These are phyloP conservation scores for Trypanosoma melophagium DNA, from an alignment of 208 protist genomes.

Conservation along the genomic window DNA sequence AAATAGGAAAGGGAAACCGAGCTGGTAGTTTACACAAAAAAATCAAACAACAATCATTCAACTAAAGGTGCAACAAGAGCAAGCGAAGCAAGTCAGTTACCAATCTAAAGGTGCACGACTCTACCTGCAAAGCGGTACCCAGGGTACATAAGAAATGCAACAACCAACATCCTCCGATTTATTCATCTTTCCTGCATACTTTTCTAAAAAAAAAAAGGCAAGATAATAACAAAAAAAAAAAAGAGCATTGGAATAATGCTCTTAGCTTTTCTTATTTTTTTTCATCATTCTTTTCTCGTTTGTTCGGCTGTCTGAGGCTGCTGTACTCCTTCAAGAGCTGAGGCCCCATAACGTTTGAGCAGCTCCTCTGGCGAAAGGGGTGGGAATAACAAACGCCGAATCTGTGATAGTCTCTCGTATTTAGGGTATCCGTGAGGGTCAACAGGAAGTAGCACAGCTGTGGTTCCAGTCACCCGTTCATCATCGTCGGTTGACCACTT, in stretches of 20 bases:
- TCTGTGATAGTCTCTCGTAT: conserved; percentile 56
- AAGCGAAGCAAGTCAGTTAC: too few relatives aligned
- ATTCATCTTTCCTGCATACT: too few relatives aligned
- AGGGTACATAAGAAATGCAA: too few relatives aligned
- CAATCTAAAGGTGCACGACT: too few relatives aligned
- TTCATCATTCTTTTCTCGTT: not conserved
- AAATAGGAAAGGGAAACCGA: too few relatives aligned
- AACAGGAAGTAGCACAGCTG: conserved; percentile 17
- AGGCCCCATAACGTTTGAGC: conserved; percentile 66
- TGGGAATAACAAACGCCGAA: conserved; percentile 64
- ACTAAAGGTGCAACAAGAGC: too few relatives aligned
- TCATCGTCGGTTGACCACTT: conserved; percentile 43
- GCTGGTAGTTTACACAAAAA: too few relatives aligned
- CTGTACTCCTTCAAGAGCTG: conserved; percentile 15
- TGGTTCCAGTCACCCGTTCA: conserved; percentile 6
- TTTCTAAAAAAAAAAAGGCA: conserved; percentile 10
- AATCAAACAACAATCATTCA: too few relatives aligned
- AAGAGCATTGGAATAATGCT: not conserved
- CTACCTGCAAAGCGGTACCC: too few relatives aligned
- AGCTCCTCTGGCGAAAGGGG: conserved; percentile 69
- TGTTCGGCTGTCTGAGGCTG: not conserved
- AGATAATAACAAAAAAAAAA: not conserved
- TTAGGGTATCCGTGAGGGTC: conserved; percentile 53
- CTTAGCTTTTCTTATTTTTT: not conserved
- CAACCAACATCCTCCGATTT: not conserved